These are phyloP conservation scores for Neocucurbitaria cava DNA, from an alignment of 2,329 filamentous ascomycete species.

Conservation along the genomic window DNA sequence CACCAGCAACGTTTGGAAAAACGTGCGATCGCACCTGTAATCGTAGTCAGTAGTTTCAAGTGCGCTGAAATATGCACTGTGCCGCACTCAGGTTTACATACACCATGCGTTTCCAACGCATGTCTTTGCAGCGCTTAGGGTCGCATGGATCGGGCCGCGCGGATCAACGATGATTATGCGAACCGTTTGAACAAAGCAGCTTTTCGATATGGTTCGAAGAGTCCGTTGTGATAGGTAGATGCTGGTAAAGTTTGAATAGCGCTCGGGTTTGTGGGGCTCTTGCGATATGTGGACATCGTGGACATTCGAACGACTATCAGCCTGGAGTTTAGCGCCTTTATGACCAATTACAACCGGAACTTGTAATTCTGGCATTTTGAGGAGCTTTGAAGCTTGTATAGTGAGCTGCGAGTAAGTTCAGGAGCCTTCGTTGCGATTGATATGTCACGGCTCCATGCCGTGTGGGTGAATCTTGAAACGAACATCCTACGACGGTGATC, in stretches of 20 bases:
- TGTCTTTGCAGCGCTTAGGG: conserved; percentile 6
- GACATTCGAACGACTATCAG: background rate
- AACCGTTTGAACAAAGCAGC: background rate
- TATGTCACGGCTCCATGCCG: background rate
- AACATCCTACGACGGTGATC: too few relatives aligned
- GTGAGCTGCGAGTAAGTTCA: background rate
- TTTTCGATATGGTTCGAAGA: too few relatives aligned
- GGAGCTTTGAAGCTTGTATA: background rate
- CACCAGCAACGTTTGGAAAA: too few relatives aligned
- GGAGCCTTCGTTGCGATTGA: background rate
- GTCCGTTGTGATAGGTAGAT: too few relatives aligned
- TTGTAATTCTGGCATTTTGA: background rate
- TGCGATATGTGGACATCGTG: background rate
- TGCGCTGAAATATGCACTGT: background rate
- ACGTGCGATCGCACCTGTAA: background rate
- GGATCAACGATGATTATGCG: background rate
- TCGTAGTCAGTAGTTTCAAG: background rate
- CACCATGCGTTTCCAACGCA: too few relatives aligned
- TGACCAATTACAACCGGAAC: background rate
- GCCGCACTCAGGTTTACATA: conserved; percentile 1
- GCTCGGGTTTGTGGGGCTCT: background rate
- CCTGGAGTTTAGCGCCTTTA: background rate
- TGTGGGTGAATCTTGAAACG: too few relatives aligned
- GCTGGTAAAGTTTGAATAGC: background rate
- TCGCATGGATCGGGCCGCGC: background rate